Evolutionary conservation across 352 stramenopile species (phyloP), one percentile per base, ranked within the genome.

Genomic region (Globisporangium perplexum): DNA sequence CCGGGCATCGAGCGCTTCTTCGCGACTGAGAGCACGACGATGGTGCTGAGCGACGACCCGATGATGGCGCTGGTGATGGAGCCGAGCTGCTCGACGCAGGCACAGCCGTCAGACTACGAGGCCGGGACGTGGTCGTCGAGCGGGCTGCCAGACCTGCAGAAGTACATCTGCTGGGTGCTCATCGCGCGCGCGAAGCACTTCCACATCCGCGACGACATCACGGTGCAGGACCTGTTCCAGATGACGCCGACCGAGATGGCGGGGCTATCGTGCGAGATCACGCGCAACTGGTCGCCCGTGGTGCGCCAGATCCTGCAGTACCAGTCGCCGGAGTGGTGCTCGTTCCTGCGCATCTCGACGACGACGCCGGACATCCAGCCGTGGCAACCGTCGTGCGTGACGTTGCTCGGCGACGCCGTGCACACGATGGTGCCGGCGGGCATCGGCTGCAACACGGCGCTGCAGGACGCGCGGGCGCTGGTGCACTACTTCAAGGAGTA

Each of bases 101-200:
- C 68, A 5, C 60, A 82, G 38, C 39, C 67, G 20, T 50, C 51
- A 22, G 55, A 77, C 26, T 79, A 47, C n/a, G 46, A 42, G 31
- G 54, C 38, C 38, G 38, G 38, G 15, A 22, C 39, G 35, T 24
- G 31, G 47, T 24, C 33, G 7, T 65, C 24, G 18, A 47, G 8
- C 4, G 57, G 68, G 3, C 53, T 71, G 1, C 58, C 42, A 0
- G 68, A 70, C 20, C 23, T 80, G 12, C 63, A 77, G 28, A 68
- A 82, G 55, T 86, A 85, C 53, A 72, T 86, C 30, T 77, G 64
- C 53, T 88, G 77, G 77, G 71, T 83, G 15, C 63, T 88, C 6
- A 68, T 83, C 38, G 66, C 71, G 18, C 66, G 77, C 1, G 62
- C 70, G 1, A 53, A 80, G 42, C 47, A 72, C 24, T 77, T 86